Evolutionary conservation across 129 eudicot genomes (phyloP), one percentile per base, ranked within the genome.

Genomic region (Scalesia atractyloides): DNA sequence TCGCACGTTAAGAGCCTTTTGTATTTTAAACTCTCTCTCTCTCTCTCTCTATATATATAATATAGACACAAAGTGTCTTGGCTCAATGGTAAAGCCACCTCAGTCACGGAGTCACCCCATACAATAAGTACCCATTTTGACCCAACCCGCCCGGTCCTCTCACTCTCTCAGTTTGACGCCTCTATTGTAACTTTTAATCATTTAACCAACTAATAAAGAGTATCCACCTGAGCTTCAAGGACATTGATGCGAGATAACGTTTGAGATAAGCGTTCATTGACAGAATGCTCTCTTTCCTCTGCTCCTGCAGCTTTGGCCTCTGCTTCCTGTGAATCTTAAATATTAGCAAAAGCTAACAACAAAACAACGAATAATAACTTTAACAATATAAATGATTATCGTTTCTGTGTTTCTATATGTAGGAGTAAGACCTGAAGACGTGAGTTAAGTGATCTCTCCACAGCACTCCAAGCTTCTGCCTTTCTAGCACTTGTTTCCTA

Each of bases 401-500:
- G n/a, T n/a, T n/a, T n/a, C n/a, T n/a, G n/a, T n/a, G n/a, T n/a
- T n/a, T n/a, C n/a, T n/a, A n/a, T 64, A 18, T 78, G 69, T 49
- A 65, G 67, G 77, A 92, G 44, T 60, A 33, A 30, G 19, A 60
- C 98, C 98, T 93, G 97, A 82, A 94, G 97, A 18, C 97, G 84
- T 19, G 89, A 94, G 68, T 82, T 88, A 47, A 90, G 83, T 18
- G 99, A 86, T 79, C 93, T 86, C 82, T 94, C 99, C 12, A 94
- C 99, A 70, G 99, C 97, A 77, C 82, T 91, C 96, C 96, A 94
- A 70, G 96, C 96, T 81, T 90, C 99, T 60, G 91, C 91, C 72
- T 77, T 88, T 82, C 99, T 86, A 68, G 86, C 79, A 50, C 87
- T 82, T 76, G 96, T 88, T 83, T 94, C 99, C 99, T 93, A 79